These are phyloP conservation scores for Podospora pseudocomata DNA, from an alignment of 495 filamentous ascomycete genomes.

Conservation along the genomic window DNA sequence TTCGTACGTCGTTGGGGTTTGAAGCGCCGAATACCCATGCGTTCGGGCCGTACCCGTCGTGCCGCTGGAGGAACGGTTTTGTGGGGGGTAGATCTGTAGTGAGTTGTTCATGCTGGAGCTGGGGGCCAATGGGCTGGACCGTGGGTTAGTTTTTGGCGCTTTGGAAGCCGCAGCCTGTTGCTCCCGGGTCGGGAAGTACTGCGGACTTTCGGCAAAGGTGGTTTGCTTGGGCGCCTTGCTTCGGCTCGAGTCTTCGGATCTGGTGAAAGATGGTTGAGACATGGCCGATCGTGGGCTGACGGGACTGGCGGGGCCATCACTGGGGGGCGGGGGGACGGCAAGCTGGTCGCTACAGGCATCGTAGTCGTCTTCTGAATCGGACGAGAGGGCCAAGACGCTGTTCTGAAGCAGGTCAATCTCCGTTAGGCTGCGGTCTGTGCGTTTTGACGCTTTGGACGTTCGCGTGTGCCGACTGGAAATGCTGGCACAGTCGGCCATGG, in stretches of 20 bases:
- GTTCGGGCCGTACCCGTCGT: constrained; percentile 19
- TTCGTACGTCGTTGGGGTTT: background rate
- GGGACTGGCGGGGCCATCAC: constrained; percentile 31
- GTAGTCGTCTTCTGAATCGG: constrained; percentile 44
- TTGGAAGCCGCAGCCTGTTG: constrained; percentile 10
- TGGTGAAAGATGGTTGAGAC: constrained; percentile 17
- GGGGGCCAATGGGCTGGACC: constrained; percentile 23
- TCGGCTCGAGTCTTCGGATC: constrained; percentile 17
- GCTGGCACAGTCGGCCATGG: constrained; percentile 39
- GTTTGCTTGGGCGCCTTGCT: constrained; percentile 25
- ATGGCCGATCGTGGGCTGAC: constrained; percentile 29
- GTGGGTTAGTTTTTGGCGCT: constrained; percentile 3
- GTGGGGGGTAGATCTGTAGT: constrained; percentile 2
- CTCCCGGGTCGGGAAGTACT: constrained; percentile 18
- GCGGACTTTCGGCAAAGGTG: constrained; percentile 24
- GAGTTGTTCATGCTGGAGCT: constrained; percentile 12
- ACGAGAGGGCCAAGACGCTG: constrained; percentile 47
- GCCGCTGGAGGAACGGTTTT: constrained; percentile 15
- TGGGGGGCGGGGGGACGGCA: constrained; percentile 22
- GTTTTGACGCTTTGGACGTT: constrained; percentile 48
- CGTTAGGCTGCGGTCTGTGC: constrained; percentile 38
- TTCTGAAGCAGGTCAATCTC: constrained; percentile 46
- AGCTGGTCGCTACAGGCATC: constrained; percentile 29
- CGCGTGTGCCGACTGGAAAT: constrained; percentile 49
- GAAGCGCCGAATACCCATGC: background rate